Conservation (phyloP, 2,329 filamentous ascomycete species). For the Alternaria brassicae region DNA sequence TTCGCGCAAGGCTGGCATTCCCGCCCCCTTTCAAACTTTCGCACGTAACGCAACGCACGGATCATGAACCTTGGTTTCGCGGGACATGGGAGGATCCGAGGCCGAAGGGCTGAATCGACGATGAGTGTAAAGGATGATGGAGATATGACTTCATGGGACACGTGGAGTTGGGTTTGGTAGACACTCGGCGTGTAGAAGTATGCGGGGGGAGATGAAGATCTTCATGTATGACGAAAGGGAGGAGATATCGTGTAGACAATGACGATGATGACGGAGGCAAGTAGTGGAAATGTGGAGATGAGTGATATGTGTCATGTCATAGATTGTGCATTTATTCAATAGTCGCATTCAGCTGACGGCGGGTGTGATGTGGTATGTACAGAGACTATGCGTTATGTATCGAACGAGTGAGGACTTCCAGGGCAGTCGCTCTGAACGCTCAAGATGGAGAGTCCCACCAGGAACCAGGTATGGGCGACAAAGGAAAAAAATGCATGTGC, state of each 20-base stretch:
- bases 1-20: constrained; percentile 2
- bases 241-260: background rate
- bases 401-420: constrained; percentile 9
- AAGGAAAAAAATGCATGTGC: constrained; percentile 4
- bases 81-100: constrained; percentile 2
- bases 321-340: constrained; percentile 9
- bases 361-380: constrained; percentile 11
- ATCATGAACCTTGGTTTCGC: background rate
- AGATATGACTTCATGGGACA: background rate
- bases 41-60: background rate
- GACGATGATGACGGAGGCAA: background rate
- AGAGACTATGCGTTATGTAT: constrained; percentile 3
- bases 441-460: background rate
- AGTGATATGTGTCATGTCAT: background rate
- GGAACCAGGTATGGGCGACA: background rate
- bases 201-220: background rate
- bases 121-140: background rate
- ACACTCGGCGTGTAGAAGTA: background rate
- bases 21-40: constrained; percentile 11
- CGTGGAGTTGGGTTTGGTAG: background rate
- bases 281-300: background rate
- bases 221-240: background rate
- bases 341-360: background rate
- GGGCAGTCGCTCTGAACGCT: constrained; percentile 3
- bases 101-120: background rate